Evolutionary conservation across 139 green algal genomes (phyloP).

Genomic region (Pseudopediastrum boryanum): DNA sequence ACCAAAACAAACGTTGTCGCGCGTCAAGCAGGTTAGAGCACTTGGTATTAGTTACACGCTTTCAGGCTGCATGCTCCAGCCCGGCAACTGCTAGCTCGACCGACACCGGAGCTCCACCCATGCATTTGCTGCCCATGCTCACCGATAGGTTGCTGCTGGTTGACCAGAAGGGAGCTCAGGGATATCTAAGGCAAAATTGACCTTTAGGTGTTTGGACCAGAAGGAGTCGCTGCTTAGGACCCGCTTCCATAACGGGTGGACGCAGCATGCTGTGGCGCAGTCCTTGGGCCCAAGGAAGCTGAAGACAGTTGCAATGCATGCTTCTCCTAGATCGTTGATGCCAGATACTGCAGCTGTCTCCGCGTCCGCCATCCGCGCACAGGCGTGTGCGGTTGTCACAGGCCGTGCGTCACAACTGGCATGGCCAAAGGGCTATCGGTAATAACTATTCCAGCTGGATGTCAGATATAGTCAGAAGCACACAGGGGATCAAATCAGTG

Average conservation of each 20-base stretch:
- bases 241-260: constrained; percentile 17
- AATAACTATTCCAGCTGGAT: neutral
- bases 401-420: neutral
- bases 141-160: constrained; percentile 1
- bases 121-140: neutral
- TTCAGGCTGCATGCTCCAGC: too few species aligned
- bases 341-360: constrained; percentile 7
- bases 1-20: too few species aligned
- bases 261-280: constrained; percentile 2
- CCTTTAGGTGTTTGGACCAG: constrained; percentile 3
- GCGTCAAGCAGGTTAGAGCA: too few species aligned
- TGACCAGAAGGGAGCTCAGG: neutral
- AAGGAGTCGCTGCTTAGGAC: neutral
- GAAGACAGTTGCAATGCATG: constrained; percentile 21
- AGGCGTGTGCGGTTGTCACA: neutral
- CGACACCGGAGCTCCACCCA: neutral
- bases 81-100: too few species aligned
- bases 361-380: neutral
- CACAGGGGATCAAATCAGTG: neutral
- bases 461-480: neutral
- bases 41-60: too few species aligned
- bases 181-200: neutral
- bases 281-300: neutral
- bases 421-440: too few species aligned
- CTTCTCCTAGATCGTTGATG: constrained; percentile 27